Percentiles rank a stretch among this genome's conserved stretches.
Conservation (phyloP, 2,329 filamentous ascomycete genomes). For the Verticillium klebahnii region DNA sequence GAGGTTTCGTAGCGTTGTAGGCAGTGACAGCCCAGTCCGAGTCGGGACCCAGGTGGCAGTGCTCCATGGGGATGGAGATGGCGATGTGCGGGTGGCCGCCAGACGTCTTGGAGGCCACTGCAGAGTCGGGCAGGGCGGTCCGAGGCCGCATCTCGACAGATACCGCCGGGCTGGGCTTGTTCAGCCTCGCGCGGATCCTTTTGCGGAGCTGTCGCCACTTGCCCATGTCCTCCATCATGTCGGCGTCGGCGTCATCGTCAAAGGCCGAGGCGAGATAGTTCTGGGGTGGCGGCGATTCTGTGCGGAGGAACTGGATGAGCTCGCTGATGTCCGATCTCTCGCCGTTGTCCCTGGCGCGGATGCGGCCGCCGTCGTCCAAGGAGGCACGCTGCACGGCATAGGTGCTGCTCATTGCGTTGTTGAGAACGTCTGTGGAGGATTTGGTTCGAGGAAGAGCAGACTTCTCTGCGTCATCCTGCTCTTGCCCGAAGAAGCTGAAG, state of each 20-base stretch:
- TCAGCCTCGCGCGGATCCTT: constrained; percentile 21
- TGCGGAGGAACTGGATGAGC: constrained; percentile 13
- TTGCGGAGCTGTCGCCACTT: constrained; percentile 37
- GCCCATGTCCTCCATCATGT: constrained; percentile 22
- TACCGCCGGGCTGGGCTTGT: constrained; percentile 15
- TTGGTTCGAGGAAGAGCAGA: constrained; percentile 8
- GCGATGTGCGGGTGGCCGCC: constrained; percentile 54
- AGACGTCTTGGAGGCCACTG: constrained; percentile 48
- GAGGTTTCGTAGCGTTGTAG: constrained; percentile 17
- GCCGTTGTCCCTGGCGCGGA: constrained; percentile 11
- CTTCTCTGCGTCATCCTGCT: constrained; percentile 5
- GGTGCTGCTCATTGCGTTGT: constrained; percentile 5
- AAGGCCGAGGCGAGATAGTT: constrained; percentile 17
- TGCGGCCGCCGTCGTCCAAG: neutral
- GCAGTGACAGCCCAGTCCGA: constrained; percentile 12
- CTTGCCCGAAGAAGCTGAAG: constrained; percentile 10
- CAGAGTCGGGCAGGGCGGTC: constrained; percentile 47
- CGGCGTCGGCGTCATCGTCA: constrained; percentile 18
- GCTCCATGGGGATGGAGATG: constrained; percentile 53
- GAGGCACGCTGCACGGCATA: constrained; percentile 4
- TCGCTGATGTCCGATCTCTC: constrained; percentile 10
- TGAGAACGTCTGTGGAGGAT: constrained; percentile 11
- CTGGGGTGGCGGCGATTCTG: constrained; percentile 5
- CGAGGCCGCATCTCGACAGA: constrained; percentile 17
- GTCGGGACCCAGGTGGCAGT: constrained; percentile 35